Evolutionary conservation across 495 filamentous ascomycete genomes (phyloP), one percentile per base, ranked within the genome.

Genomic region (Corynascus novoguineensis): DNA sequence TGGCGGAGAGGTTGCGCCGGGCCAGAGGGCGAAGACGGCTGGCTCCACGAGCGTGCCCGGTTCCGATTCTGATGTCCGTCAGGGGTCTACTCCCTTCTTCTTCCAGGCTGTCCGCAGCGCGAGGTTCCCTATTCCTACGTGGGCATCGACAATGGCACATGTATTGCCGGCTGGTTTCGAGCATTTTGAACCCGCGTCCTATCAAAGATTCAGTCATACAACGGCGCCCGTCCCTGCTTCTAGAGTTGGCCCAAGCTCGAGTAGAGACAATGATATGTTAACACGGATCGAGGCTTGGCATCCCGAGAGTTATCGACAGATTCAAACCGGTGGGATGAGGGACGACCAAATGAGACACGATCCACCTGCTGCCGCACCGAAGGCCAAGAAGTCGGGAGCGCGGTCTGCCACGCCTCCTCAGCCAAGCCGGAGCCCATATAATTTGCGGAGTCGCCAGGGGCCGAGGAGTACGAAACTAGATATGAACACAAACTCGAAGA

Each of bases 361-460:
- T 28, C 42, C 45, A 3, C 5, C 28, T 21, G 28, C 25, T 3
- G 14, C 50, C 17, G 28, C 8, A n/a, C 24, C 37, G 3, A 53
- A 22, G 4, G 6, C 37, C 28, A 34, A 9, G 6, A 56, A 22
- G 35, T 9, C 54, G 2, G 19, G 45, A 31, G 25, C 44, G 17
- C 11, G 29, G 35, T 4, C 37, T 11, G 15, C 22, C 9, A 22
- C 47, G 2, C 27, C n/a, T 15, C n/a, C 45, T 15, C 47, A 28
- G 37, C 38, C 28, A 9, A 7, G 4, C 2, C 25, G 55, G 28
- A 46, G 55, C 40, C 55, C 47, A 4, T 58, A 58, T n/a, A 58
- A 58, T 48, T n/a, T 50, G 37, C 47, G 55, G 28, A 35, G 48
- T 1, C 54, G 53, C n/a, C 14, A 34, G 10, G 32, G 32, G 8